Evolutionary conservation across 2,329 filamentous ascomycete genomes (phyloP), one percentile per base, ranked within the genome.

Genomic region (Nannizziopsis arthrosporioides): DNA sequence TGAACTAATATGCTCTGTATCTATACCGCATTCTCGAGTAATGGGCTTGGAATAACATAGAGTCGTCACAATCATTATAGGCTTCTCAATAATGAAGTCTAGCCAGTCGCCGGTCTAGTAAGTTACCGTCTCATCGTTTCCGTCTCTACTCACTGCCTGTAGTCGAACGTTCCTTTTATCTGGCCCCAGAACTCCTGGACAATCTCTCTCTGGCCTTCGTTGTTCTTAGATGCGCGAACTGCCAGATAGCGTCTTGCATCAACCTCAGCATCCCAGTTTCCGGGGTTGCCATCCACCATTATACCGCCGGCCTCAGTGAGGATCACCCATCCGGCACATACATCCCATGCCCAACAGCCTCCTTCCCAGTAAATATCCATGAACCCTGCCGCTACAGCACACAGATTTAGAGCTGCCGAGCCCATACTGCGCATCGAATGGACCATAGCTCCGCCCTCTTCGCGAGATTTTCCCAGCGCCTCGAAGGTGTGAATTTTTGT

Each of bases 341-440:
- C 77, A 67, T 81, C 78, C 78, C 78, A 81, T 6, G 76, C 76
- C 77, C 77, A 81, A 56, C 76, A 80, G 0, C 78, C 78, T 2
- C 74, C 76, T 56, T 81, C 78, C 78, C 78, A 82, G 52, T 80
- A 81, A n/a, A 76, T 57, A 63, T 82, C 78, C 44, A 80, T 50
- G 17, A 67, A 65, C 0, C 78, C 78, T 32, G 68, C 67, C 3
- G 78, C 78, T 19, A 81, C 76, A 5, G 63, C 70, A 57, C 78
- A 81, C 11, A 80, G 61, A 58, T 81, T 81, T 55, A 82, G 59
- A 10, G 77, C 78, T n/a, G 77, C 78, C 6, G 68, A 73, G 1
- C 78, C 78, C 49, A 79, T 61, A 18, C 68, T 73, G 9, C 78
- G 64, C 48, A 80, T 66, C 1, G 73, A 72, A 54, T 80, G 77